Evolutionary conservation across 2,329 filamentous ascomycete genomes (phyloP).

Genomic region (Pyrenochaeta sp.): DNA sequence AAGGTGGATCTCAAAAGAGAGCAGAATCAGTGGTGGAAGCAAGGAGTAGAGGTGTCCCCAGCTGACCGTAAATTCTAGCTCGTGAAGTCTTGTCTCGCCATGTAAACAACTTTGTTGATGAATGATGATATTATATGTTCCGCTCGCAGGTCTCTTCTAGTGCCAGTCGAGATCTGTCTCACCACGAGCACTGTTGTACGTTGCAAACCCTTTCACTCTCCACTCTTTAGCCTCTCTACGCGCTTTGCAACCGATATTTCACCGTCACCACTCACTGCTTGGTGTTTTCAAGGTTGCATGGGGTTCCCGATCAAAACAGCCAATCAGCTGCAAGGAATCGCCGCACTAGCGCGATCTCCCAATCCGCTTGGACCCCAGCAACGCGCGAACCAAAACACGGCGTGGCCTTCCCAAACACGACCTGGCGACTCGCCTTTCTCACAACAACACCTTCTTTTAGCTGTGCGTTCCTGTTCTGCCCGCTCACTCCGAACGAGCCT

Average conservation of each 20-base stretch:
- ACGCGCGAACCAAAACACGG: constrained; percentile 21
- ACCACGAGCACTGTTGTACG: no score
- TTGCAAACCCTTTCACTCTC: no score
- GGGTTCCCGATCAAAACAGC: background rate
- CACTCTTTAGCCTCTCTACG: no score
- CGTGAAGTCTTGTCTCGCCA: no score
- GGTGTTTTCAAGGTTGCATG: background rate
- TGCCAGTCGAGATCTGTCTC: no score
- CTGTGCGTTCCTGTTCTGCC: constrained; percentile 9
- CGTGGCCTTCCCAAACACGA: constrained; percentile 14
- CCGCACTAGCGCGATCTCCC: constrained; percentile 5
- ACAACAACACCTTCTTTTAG: constrained; percentile 17
- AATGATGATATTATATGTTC: no score
- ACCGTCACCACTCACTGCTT: background rate
- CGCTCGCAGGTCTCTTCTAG: no score
- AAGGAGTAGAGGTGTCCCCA: no score
- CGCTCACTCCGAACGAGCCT: background rate
- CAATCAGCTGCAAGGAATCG: constrained; percentile 2
- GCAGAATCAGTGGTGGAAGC: no score
- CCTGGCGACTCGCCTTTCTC: background rate
- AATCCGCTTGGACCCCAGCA: constrained; percentile 9
- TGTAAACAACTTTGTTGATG: no score
- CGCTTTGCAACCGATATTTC: background rate
- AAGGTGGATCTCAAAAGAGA: no score
- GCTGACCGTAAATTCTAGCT: no score